Evolutionary conservation across 1,139 yeast species (phyloP), one percentile per base, ranked within the genome.

Genomic region (Sugiyamaella paludigena): DNA sequence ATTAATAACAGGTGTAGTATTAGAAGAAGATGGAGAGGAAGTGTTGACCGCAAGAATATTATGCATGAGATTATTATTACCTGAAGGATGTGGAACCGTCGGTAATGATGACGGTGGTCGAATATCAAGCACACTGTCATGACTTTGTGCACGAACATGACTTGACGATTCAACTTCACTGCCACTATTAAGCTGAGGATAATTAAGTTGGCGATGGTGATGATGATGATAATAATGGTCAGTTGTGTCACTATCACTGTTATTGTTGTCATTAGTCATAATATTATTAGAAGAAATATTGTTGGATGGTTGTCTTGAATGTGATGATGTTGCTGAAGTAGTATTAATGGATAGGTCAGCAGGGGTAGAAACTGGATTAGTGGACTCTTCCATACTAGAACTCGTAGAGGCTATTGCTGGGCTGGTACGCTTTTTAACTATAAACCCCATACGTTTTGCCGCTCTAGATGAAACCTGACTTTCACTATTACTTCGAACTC

Each of bases 401-500:
- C 13, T 19, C 16, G 36, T 27, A 26, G 30, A 15, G 15, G 34
- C 13, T 31, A 27, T 34, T 3, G 42, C 27, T 1, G 42, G 36
- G 11, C 9, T 39, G 19, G 36, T 24, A 32, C 41, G 39, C 26
- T 45, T 60, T 36, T 59, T 62, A 29, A 60, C 59, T 29, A 64
- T 56, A 35, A 64, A 60, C 2, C 67, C 67, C 67, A 61, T 64
- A 5, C 67, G 52, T 37, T 64, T 64, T 7, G 66, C 64, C 0
- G 88, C 84, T 45, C 82, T 76, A 1, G 81, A 71, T 13, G 72
- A 64, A 7, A 72, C 66, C 49, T 73, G 72, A 15, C 80, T 75
- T 49, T 79, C 85, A n/a, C 83, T 78, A 13, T 79, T 73, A 50
- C 47, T 78, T 55, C 83, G 73, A 7, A 80, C 69, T 51, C 87